Evolutionary conservation across 139 green algal genomes (phyloP), one percentile per base, ranked within the genome.

Genomic region (Picochlorum sp.): DNA sequence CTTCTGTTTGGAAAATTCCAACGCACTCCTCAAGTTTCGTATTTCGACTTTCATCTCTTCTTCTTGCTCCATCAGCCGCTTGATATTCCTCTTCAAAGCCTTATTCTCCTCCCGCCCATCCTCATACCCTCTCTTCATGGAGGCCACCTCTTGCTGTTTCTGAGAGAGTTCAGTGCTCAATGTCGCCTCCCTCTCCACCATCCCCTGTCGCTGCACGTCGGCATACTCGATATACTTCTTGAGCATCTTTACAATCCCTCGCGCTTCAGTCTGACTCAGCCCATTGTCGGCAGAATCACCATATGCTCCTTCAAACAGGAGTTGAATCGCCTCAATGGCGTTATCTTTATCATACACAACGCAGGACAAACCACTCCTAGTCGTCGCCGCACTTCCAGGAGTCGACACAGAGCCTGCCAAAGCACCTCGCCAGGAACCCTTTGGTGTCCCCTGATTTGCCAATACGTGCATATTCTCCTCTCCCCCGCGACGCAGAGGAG

Each of bases 321-420:
- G n/a, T 7, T 54, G 18, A 54, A 54, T 20, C n/a, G 47, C 47
- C 47, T 21, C 47, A 7, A 54, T 54, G 9, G 47, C 47, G 11
- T 54, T 54, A 54, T 54, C 47, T 20, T 24, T 54, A 20, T 54
- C 47, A 21, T 54, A 54, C n/a, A 54, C 47, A 6, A 54, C 47
- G 11, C 47, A 21, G 2, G 16, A 54, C 6, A 21, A 20, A 26
- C 18, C 18, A 54, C 47, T 54, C 47, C 47, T 21, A 18, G 16
- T 54, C 18, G 47, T 26, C 0, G 18, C 47, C n/a, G 18, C n/a
- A 54, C 47, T 54, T 20, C 47, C 47, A 54, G 34, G 34, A 41
- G 34, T 41, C 34, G 34, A 41, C 34, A 41, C 8, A 11, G 34
- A 41, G 34, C 34, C 34, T 41, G 34, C 8, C 34, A 13, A 9